Base-by-base conservation (phyloP, 2,329 filamentous ascomycete genomes). In the Colletotrichum lupini region DNA sequence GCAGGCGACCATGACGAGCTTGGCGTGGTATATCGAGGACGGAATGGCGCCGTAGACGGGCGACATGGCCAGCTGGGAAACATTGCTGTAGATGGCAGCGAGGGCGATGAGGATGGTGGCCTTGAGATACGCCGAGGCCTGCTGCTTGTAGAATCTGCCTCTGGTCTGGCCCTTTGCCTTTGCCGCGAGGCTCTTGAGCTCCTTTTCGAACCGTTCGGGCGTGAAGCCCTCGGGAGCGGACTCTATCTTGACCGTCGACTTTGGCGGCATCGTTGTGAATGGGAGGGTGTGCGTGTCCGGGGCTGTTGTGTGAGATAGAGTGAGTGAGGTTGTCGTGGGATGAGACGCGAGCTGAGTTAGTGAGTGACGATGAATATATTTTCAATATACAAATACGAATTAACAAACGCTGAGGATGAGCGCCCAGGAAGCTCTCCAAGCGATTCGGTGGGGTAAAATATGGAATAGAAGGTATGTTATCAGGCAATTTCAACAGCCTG, bases 1-100 rank as follows among this genome's bases (percentile, higher is more conserved):
- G 74, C 91, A 90, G 32, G 90, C 91, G 4, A 89, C 84, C 77
- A 91, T 91, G 75, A 95, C 85, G 73, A 91, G 87, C 79, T 89
- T 89, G 64, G 87, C 84, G 81, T 98, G 96, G 81, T 92, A 93
- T 76, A 92, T 86, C 1, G 90, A 88, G 1, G 95, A 87, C 1
- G 96, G 94, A 49, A 97, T 94, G 19, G 92, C 91, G 65, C 97
- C 97, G 82, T 97, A 98, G 12, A 97, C 93, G 2, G 97, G 97
- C 24, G 95, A 94, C 42, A 98, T 87, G 52, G 90, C 92, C 75
- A 95, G 87, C 79, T 94, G 91, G 1, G 94, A 96, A 71, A 93
- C 89, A 75, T 92, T 91, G 59, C 93, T 92, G 73, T 89, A 91
- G 55, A 92, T 80, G 57, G 92, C 93, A 11, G 90, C 87, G 58